Base-by-base conservation (phyloP, 2,329 filamentous ascomycete genomes). In the Didymella keratinophila region DNA sequence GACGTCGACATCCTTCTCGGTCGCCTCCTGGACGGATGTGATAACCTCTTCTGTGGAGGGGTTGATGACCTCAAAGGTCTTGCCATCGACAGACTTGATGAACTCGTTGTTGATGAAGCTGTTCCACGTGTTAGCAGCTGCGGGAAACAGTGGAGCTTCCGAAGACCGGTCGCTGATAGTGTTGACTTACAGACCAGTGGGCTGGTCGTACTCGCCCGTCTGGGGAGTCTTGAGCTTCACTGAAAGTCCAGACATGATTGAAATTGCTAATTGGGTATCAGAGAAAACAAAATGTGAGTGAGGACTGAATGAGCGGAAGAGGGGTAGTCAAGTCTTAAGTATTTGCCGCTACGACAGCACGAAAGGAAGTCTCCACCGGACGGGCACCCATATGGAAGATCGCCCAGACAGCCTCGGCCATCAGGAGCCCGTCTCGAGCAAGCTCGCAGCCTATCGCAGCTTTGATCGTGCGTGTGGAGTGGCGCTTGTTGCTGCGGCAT, bases 91-190 rank as follows among this genome's bases (percentile, higher is more conserved):
- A 76, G 87, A 84, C 78, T 90, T 87, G 65, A 96, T 87, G 81
- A 89, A 97, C 80, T 97, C 90, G 79, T 94, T 93, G 86, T 95
- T 93, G 86, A 96, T 95, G 85, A 92, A 95, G 61, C 89, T 92
- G 71, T 20, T 7, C 8, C 8, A 34, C 48, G 65, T 76, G 25
- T 58, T 18, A 58, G 45, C 8, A 50, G 25, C 23, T 30, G 25
- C 16, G 20, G 47, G 11, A 28, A 20, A 23, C 12, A 45, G 28
- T 59, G n/a, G 49, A 61, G 45, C 56, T 56, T 52, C 37, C 43
- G 52, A 39, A 43, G 2, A 21, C 11, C 52, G 45, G 45, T 36
- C 30, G 45, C n/a, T 37, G 28, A 18, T 51, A 16, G 36, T 51
- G 27, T 25, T 5, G 18, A 81, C 81, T 79, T 78, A 83, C 81